phyloP scores from a whole-genome alignment of 768 basidiomycete species.

The Tricholoma sp. region DNA sequence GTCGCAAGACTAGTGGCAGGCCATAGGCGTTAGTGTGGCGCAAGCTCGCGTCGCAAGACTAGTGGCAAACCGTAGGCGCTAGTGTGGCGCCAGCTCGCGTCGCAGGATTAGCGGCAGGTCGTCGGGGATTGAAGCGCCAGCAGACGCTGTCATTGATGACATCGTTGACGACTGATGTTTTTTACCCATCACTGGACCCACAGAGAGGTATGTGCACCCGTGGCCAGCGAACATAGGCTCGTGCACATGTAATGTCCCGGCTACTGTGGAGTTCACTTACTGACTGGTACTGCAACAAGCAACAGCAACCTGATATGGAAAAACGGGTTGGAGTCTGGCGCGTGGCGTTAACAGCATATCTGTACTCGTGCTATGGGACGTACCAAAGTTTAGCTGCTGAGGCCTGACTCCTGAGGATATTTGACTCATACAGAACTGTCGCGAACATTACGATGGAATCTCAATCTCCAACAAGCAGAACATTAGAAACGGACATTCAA shows the following conservation, averaged over 20 bases:
- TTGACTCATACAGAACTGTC: too few relatives aligned
- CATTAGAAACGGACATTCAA: slow-evolving; percentile 1
- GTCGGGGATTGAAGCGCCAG: background rate
- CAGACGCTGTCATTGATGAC: background rate
- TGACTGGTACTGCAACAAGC: background rate
- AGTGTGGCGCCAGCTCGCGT: background rate
- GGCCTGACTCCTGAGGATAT: too few relatives aligned
- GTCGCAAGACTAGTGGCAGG: background rate
- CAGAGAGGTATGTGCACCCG: too few relatives aligned
- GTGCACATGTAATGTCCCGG: background rate
- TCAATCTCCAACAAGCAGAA: background rate
- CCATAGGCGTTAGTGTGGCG: too few relatives aligned
- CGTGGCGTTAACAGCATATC: background rate
- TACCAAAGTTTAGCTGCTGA: too few relatives aligned
- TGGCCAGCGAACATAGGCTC: background rate
- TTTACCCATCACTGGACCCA: too few relatives aligned
- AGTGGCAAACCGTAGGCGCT: background rate
- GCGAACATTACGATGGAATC: background rate
- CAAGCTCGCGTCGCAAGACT: background rate
- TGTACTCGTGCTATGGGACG: too few relatives aligned
- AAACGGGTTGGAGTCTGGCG: background rate
- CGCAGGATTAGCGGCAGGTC: background rate
- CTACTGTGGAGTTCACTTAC: background rate
- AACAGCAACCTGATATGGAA: background rate
- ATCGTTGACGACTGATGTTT: too few relatives aligned